Evolutionary conservation across 148 eudicot genomes (phyloP), one percentile per base, ranked within the genome.

Genomic region (Vaccinium corymbosum): DNA sequence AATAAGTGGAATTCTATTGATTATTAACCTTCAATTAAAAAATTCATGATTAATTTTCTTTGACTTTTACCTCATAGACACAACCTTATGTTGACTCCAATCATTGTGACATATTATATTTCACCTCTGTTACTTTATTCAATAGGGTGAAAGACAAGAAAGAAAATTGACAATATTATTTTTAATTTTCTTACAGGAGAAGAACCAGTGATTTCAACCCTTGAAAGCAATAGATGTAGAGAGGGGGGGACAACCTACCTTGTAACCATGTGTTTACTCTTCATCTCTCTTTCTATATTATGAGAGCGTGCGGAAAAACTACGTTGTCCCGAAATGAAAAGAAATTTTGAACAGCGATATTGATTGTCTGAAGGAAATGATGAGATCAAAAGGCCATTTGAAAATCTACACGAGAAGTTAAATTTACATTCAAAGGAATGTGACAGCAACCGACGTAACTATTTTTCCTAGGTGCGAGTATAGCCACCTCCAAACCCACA

Each of bases 71-170:
- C 73, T 7, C 42, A 27, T 16, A 27, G 42, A 68, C 7, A 68
- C 73, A 68, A 68, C 29, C 73, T 68, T 68, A 38, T 29, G 42
- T 82, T 68, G 73, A 68, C 73, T 29, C 50, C 76, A 72, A 72
- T 72, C 49, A 72, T 72, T 72, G n/a, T 72, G 50, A 6, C 49
- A 16, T 72, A 72, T 72, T 72, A 32, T 32, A 38, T 38, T 72
- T 17, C 49, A 35, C 22, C 76, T 42, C 76, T 16, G n/a, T 13
- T 35, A 71, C 0, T 11, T 71, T 35, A 35, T 71, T 35, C n/a
- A 71, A 32, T 38, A 38, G 48, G n/a, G 49, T 72, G 49, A 38
- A 35, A 0, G 38, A 27, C 8, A 29, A 68, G 73, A 68, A 68
- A 68, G 35, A 27, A 68, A 68, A 20, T 20, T 62, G 62, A 50